These are phyloP conservation scores for Thelonectria discophora DNA, from an alignment of 2,329 filamentous ascomycete genomes.

Conservation along the genomic window DNA sequence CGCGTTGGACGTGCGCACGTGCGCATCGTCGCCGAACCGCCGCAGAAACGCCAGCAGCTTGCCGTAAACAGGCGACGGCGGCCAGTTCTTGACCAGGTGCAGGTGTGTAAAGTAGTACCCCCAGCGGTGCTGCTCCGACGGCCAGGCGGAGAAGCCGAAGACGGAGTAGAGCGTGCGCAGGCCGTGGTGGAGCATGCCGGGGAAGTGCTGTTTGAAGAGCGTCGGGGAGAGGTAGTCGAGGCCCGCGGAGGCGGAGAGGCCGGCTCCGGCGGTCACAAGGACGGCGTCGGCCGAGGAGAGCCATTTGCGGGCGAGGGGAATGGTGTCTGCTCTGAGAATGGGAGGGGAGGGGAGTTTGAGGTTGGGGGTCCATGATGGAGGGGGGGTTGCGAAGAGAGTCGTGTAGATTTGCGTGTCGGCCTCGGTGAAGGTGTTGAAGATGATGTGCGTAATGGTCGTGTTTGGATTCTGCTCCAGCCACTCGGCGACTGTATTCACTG, in stretches of 20 bases:
- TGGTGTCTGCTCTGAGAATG: background rate
- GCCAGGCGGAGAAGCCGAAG: slow-evolving; percentile 30
- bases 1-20: slow-evolving; percentile 33
- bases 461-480: slow-evolving; percentile 26
- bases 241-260: slow-evolving; percentile 34
- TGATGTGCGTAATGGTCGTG: slow-evolving; percentile 30
- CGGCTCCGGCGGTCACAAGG: slow-evolving; percentile 35
- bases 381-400: background rate
- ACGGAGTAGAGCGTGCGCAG: slow-evolving; percentile 34
- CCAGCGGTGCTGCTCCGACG: slow-evolving; percentile 37
- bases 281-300: slow-evolving; percentile 33
- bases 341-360: background rate
- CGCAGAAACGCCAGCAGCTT: slow-evolving; percentile 18
- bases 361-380: accelerated
- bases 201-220: slow-evolving; percentile 31
- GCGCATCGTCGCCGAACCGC: slow-evolving; percentile 22
- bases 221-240: slow-evolving; percentile 33
- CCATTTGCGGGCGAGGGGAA: slow-evolving; percentile 24
- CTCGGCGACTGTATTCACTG: slow-evolving; percentile 5
- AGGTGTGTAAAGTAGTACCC: slow-evolving; percentile 39
- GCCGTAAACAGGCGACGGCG: slow-evolving; percentile 28
- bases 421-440: slow-evolving; percentile 37
- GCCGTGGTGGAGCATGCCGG: slow-evolving; percentile 24
- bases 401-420: slow-evolving; percentile 29
- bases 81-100: slow-evolving; percentile 36